Percentiles rank a stretch among this genome's conserved stretches.
These are phyloP conservation scores for Telopea speciosissima DNA, from an alignment of 177 flowering plant genomes.

Conservation along the genomic window DNA sequence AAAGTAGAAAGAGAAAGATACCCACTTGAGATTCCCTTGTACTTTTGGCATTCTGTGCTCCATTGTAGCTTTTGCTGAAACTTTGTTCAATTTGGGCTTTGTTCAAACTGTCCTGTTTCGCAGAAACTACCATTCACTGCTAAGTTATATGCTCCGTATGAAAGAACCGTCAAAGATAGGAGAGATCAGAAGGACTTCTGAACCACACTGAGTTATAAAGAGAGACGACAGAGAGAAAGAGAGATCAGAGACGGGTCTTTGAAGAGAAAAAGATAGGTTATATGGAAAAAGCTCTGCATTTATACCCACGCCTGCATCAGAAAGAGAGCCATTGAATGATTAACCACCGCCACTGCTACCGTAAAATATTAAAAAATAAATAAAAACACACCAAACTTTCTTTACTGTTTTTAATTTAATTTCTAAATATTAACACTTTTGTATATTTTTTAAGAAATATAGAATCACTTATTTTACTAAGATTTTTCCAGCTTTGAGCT, in stretches of 20 bases:
- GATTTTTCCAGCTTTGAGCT: constrained; percentile 34
- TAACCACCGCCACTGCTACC: constrained; percentile 93
- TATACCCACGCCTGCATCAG: constrained; percentile 93
- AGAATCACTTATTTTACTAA: constrained; percentile 3
- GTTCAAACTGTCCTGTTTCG: constrained; percentile 27
- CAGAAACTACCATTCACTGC: constrained; percentile 13
- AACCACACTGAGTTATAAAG: constrained; percentile 4
- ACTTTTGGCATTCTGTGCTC: constrained; percentile 47
- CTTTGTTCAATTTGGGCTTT: constrained; percentile 31
- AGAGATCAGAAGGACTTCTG: not conserved
- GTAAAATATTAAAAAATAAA: constrained; percentile 33
- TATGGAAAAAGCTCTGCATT: constrained; percentile 54
- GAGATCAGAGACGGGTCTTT: not conserved
- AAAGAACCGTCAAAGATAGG: constrained; percentile 3
- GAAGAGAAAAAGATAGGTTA: constrained; percentile 28
- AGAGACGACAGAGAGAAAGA: constrained; percentile 12
- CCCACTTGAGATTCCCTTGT: constrained; percentile 61
- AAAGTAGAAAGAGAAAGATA: constrained; percentile 48
- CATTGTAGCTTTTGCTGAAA: constrained; percentile 37
- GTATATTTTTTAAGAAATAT: not conserved
- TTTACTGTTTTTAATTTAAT: constrained; percentile 3
- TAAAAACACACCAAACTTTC: constrained; percentile 14
- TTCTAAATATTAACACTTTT: constrained; percentile 4
- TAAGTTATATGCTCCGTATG: constrained; percentile 5
- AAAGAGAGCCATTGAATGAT: constrained; percentile 84